These are phyloP conservation scores for Phytopythium oedochilum DNA, from an alignment of 352 stramenopile species.

Conservation along the genomic window DNA sequence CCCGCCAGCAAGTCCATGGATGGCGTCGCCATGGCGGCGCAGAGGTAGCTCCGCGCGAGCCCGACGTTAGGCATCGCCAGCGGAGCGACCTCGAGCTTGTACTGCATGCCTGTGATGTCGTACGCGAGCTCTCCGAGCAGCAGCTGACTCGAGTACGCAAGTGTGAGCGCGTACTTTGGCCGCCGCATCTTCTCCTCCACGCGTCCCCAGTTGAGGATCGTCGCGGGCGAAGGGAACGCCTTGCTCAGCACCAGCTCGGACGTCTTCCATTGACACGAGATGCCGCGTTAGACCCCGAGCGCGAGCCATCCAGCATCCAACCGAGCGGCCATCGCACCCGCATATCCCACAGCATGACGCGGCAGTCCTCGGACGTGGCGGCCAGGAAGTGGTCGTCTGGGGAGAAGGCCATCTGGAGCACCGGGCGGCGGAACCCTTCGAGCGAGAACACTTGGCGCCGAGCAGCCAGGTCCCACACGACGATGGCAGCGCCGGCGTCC, in stretches of 20 bases:
- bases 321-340: no score
- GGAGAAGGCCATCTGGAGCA: constrained; percentile 70
- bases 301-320: no score
- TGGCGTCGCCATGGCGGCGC: constrained; percentile 43
- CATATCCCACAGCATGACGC: constrained; percentile 75
- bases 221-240: constrained; percentile 53
- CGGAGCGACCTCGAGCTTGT: constrained; percentile 56
- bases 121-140: constrained; percentile 58
- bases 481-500: constrained; percentile 14
- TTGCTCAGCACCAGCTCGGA: constrained; percentile 68
- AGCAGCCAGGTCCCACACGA: constrained; percentile 38
- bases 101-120: constrained; percentile 77
- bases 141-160: constrained; percentile 68
- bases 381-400: constrained; percentile 75
- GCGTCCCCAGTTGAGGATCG: constrained; percentile 62
- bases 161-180: constrained; percentile 60
- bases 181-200: constrained; percentile 65
- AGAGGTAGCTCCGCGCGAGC: constrained; percentile 65
- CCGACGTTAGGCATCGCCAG: constrained; percentile 74
- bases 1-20: constrained; percentile 58
- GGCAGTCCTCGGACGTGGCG: constrained; percentile 57
- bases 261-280: constrained; percentile 29
- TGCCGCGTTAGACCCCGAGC: background rate
- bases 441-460: constrained; percentile 47
- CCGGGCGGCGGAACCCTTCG: constrained; percentile 48